A percentile compares a stretch with the other conserved stretches of the same genome.
Conservation (phyloP, 345 rosid species). For the Linum tenue region DNA sequence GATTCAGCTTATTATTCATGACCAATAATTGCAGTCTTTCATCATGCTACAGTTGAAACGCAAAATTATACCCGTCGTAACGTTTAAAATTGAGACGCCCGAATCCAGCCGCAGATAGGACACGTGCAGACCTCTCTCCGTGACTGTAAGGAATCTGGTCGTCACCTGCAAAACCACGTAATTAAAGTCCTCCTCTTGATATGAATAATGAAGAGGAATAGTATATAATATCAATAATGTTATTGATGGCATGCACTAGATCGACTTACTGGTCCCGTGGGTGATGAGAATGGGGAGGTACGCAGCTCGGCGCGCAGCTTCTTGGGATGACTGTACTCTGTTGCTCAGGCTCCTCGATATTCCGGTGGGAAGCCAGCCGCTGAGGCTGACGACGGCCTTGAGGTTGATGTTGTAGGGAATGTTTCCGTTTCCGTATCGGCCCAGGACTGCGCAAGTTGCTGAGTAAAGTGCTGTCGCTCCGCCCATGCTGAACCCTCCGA, state of each 20-base stretch:
- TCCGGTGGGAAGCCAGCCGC: conserved; percentile 27
- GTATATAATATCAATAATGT: no score
- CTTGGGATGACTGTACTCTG: conserved; percentile 31
- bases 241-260: no score
- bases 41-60: no score
- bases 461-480: conserved; percentile 28
- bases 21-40: no score
- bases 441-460: conserved; percentile 23
- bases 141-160: background rate
- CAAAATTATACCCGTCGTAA: conserved; percentile 1
- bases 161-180: conserved; percentile 2
- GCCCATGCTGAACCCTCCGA: conserved; percentile 32
- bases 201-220: background rate
- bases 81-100: background rate
- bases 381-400: conserved; percentile 25
- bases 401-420: conserved; percentile 18
- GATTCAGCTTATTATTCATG: no score
- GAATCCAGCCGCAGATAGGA: background rate
- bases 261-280: conserved; percentile 35
- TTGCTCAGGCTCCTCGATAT: conserved; percentile 25
- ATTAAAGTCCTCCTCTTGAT: no score
- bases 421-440: conserved; percentile 20
- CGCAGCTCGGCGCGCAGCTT: conserved; percentile 40
- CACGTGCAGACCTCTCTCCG: background rate
- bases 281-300: conserved; percentile 37